Percentiles rank a stretch among this genome's conserved stretches.
Evolutionary conservation across 192 early-diverging fungal genomes (phyloP).

Genomic region (Mycoemilia scoparia): DNA sequence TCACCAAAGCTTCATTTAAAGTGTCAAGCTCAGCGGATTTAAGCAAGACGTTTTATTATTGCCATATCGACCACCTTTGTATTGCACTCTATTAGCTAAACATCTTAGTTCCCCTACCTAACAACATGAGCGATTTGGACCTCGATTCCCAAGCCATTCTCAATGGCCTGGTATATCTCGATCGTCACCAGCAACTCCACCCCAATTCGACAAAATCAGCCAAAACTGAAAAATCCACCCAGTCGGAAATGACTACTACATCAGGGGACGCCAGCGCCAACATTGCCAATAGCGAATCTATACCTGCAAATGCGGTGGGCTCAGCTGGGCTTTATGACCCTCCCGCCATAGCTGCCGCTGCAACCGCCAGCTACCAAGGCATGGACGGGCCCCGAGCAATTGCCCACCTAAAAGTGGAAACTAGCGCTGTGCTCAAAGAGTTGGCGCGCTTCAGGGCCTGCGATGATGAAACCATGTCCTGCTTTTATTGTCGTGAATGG

Average conservation of each 20-base stretch:
- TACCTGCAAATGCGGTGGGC: background rate
- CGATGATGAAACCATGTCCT: conserved; percentile 41
- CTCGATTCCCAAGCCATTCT: conserved; percentile 31
- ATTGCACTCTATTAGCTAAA: background rate
- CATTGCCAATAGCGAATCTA: background rate
- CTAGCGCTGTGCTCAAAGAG: conserved; percentile 43
- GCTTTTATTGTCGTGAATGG: conserved; percentile 69
- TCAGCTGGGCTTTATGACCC: background rate
- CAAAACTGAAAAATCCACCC: background rate
- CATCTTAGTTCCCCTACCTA: background rate
- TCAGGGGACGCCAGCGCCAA: background rate
- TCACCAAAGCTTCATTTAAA: no score
- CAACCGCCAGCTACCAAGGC: conserved; percentile 7
- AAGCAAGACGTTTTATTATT: no score
- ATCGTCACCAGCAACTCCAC: conserved; percentile 22
- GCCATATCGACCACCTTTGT: no score
- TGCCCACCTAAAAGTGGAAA: conserved; percentile 44
- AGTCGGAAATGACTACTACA: background rate
- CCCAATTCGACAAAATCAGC: conserved; percentile 7
- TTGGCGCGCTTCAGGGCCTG: conserved; percentile 49
- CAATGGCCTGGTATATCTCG: conserved; percentile 22
- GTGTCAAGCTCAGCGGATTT: no score
- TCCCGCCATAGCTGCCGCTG: conserved; percentile 4
- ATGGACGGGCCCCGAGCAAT: conserved; percentile 16
- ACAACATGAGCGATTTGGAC: conserved; percentile 23